Base-by-base conservation (phyloP, 129 eudicot species). In the Centrapalus pauciflorus region DNA sequence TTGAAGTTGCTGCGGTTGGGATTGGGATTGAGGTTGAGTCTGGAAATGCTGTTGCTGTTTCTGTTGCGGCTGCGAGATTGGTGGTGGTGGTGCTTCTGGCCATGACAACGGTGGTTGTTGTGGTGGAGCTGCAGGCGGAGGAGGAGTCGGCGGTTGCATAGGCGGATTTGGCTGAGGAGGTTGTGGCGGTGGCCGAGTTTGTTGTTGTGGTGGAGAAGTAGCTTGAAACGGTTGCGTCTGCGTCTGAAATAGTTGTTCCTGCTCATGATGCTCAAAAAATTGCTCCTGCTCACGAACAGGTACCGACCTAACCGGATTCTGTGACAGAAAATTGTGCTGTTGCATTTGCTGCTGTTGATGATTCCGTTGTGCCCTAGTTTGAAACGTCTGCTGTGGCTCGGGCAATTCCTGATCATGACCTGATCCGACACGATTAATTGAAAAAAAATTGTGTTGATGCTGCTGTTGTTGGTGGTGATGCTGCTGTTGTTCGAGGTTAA, bases 151-250 rank as follows among this genome's bases (percentile, higher is more conserved):
- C 24, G 70, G 65, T 7, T 27, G 59, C 24, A 25, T 64, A 10
- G 34, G 64, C 16, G 7, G 51, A 19, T n/a, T 19, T 21, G 23
- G 52, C 23, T 45, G 70, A 5, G 63, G 51, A 23, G 66, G 64
- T 16, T 38, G 77, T n/a, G 58, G 70, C 0, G 29, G 51, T 9
- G 28, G 71, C 16, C 45, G 35, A n/a, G 57, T 61, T 33, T 45
- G 78, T 12, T 27, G 69, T n/a, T 35, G 65, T 14, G 69, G 70
- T 3, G 58, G 24, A 10, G 67, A 46, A 2, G 69, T 32, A 48
- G 61, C 58, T 37, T 72, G 77, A 61, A 71, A 71, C 38, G 37
- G 77, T 54, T 73, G 86, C 4, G 32, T 68, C n/a, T 48, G 73
- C 20, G 54, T 64, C 43, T 81, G 82, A 71, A 61, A 71, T 57